Conservation (phyloP, 805 yeast species). For the Torulaspora indica region DNA sequence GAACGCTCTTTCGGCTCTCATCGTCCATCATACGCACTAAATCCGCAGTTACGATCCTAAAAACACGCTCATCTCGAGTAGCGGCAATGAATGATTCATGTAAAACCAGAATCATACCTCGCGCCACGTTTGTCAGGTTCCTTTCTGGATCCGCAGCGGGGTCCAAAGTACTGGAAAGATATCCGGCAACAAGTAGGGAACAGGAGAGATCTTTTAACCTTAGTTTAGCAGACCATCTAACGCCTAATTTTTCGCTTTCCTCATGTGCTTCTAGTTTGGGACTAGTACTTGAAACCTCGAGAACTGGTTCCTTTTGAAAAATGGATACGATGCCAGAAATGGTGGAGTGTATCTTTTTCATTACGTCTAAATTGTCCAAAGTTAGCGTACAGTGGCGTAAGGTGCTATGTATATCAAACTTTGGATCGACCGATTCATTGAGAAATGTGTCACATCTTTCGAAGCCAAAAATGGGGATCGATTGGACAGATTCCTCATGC, state of each 20-base stretch:
- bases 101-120: constrained; percentile 25
- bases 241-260: not conserved
- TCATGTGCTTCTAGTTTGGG: not conserved
- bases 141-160: constrained; percentile 17
- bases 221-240: constrained; percentile 23
- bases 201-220: constrained; percentile 28
- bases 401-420: constrained; percentile 23
- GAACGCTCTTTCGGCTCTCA: constrained; percentile 4
- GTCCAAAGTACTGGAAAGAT: constrained; percentile 25
- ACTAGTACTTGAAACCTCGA: not conserved
- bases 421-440: constrained; percentile 15
- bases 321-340: constrained; percentile 4
- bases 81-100: constrained; percentile 22
- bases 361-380: constrained; percentile 23
- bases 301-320: not conserved
- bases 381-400: constrained; percentile 27
- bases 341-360: constrained; percentile 17
- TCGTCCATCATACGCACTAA: constrained; percentile 27
- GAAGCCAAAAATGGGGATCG: constrained; percentile 28
- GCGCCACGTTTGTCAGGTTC: constrained; percentile 23
- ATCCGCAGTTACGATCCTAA: constrained; percentile 19
- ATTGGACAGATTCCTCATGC: constrained; percentile 8
- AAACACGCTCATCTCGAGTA: constrained; percentile 7
- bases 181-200: constrained; percentile 24
- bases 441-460: constrained; percentile 31